These are phyloP conservation scores for Boletus sp. DNA, from an alignment of 768 basidiomycete genomes.

Conservation along the genomic window DNA sequence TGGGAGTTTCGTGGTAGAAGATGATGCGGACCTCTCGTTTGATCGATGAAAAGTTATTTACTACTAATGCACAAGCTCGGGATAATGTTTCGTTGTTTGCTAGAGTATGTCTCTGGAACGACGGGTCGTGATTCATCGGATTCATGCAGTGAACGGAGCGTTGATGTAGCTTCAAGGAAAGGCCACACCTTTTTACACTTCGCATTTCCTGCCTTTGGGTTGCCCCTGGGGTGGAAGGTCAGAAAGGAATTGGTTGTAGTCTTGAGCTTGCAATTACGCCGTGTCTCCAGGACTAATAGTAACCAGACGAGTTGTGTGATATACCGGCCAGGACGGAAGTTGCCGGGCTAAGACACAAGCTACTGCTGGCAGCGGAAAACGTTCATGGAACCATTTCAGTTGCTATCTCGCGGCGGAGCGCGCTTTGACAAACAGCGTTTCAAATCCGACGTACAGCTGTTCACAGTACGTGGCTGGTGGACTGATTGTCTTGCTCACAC, in stretches of 20 bases:
- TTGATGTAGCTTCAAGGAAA: neutral
- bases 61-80: conserved; percentile 1
- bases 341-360: conserved; percentile 1
- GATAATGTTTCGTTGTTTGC: conserved; percentile 8
- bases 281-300: neutral
- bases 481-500: neutral
- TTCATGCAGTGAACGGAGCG: neutral
- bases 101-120: neutral
- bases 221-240: neutral
- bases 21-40: conserved; percentile 67
- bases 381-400: conserved; percentile 81
- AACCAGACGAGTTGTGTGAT: no score
- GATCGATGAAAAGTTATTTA: conserved; percentile 10
- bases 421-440: conserved; percentile 77
- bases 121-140: neutral
- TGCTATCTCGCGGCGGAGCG: conserved; percentile 83
- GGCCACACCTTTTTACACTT: neutral
- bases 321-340: conserved; percentile 11
- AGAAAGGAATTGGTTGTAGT: neutral
- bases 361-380: neutral
- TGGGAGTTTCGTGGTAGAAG: conserved; percentile 79
- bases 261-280: neutral
- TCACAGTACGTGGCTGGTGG: conserved; percentile 48
- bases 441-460: conserved; percentile 64
- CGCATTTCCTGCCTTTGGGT: neutral